These are phyloP conservation scores for Hyaloscypha bicolor DNA, from an alignment of 495 filamentous ascomycete species.

Conservation along the genomic window DNA sequence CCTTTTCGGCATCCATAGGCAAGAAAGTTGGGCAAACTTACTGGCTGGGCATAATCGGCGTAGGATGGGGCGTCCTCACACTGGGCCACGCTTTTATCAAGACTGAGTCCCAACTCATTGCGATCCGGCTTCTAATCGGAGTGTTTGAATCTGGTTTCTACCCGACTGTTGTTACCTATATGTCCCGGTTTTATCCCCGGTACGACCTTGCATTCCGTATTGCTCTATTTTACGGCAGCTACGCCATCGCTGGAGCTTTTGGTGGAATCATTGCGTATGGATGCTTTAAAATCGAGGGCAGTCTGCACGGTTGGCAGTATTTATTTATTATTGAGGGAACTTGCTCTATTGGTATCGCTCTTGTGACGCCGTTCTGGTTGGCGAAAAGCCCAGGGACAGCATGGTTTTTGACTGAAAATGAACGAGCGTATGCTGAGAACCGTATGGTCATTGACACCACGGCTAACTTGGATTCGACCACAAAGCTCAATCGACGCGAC, in stretches of 20 bases:
- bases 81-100: constrained; percentile 37
- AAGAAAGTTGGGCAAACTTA: constrained; percentile 48
- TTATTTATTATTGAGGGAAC: constrained; percentile 60
- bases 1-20: constrained; percentile 55
- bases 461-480: no score
- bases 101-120: constrained; percentile 44
- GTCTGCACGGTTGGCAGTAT: constrained; percentile 23
- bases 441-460: constrained; percentile 36
- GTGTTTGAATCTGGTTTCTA: constrained; percentile 47
- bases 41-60: constrained; percentile 57
- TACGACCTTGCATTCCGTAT: constrained; percentile 37
- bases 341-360: constrained; percentile 61
- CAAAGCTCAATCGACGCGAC: constrained; percentile 35
- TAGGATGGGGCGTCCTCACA: constrained; percentile 42
- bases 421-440: constrained; percentile 44
- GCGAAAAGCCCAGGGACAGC: constrained; percentile 30
- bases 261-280: constrained; percentile 50
- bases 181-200: constrained; percentile 47
- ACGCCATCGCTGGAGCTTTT: constrained; percentile 31
- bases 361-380: constrained; percentile 32
- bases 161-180: constrained; percentile 34
- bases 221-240: constrained; percentile 31
- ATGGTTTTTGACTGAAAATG: constrained; percentile 35
- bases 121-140: constrained; percentile 55
- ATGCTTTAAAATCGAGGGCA: constrained; percentile 32